Base-by-base conservation (phyloP, 2,329 filamentous ascomycete genomes). In the Diaporthe citriasiana region DNA sequence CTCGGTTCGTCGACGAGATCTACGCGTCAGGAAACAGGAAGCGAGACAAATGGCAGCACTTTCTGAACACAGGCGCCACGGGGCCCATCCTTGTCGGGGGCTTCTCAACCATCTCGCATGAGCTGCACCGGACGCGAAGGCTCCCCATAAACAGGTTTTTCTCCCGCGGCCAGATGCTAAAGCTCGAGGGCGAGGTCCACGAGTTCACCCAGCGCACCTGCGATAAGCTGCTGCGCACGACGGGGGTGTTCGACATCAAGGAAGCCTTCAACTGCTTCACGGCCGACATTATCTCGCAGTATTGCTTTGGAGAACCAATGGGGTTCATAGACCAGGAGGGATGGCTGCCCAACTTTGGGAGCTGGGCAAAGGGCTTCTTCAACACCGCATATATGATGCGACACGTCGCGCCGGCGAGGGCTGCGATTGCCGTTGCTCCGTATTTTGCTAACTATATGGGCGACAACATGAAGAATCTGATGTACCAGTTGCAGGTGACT, bases 141-240 rank as follows among this genome's bases (percentile, higher is more conserved):
- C 60, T 56, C 1, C 76, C 81, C 0, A n/a, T 82, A 42, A 76
- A 76, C 70, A 79, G 78, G 51, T 82, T 81, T 77, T 82, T 83
- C 73, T 82, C 81, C 0, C 78, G 78, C 30, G 57, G 60, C 35
- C 79, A 79, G 74, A 79, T 82, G 55, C 59, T 77, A 3, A 76
- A 76, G 79, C 79, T 83, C n/a, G 82, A 83, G 74, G 73, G 75
- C 4, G 77, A 80, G 27, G 73, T 83, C 3, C 76, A 79, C 47
- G 75, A 65, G 4, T 68, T 79, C 22, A 78, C 77, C 3, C 79
- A 80, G 74, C 77, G 73, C 9, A 77, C 80, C 1, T 81, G 79
- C 73, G 77, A 81, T 74, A 81, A 82, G 74, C 73, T 83, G 25
- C 60, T 73, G 2, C 63, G 51, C 27, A 69, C 63, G 1, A 22